Evolutionary conservation across 352 stramenopile species (phyloP).

Genomic region (Globisporangium echinulatum): DNA sequence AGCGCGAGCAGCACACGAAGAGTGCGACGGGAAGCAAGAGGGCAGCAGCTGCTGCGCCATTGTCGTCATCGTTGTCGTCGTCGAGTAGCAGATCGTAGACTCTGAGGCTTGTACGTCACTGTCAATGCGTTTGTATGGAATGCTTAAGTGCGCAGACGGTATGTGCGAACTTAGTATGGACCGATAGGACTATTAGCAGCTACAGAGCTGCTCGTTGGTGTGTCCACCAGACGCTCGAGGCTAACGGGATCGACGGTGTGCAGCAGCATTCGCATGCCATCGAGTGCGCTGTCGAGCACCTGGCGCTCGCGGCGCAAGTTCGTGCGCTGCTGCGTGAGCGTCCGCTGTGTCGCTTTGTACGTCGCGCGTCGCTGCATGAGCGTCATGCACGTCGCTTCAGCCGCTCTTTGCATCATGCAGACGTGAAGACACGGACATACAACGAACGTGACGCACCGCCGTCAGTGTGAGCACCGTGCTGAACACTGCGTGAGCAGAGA

Average conservation of each 20-base stretch:
- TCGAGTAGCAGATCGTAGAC: not conserved
- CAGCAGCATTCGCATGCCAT: slow-evolving; percentile 35
- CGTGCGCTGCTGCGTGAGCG: slow-evolving; percentile 10
- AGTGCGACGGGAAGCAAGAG: slow-evolving; percentile 5
- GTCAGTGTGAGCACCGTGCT: not conserved
- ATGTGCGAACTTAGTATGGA: no score
- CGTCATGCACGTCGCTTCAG: slow-evolving; percentile 5
- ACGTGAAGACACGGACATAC: not conserved
- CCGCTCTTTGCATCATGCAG: not conserved
- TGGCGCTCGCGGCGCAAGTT: slow-evolving; percentile 30
- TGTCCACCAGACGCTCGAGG: slow-evolving; percentile 6
- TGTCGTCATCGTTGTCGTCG: not conserved
- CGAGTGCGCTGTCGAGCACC: slow-evolving; percentile 25
- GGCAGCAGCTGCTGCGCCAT: slow-evolving; percentile 8
- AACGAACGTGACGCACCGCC: no score
- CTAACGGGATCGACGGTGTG: slow-evolving; percentile 27
- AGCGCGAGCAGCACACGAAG: slow-evolving; percentile 29
- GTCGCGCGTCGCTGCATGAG: slow-evolving; percentile 4
- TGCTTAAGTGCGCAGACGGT: no score
- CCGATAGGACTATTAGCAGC: no score
- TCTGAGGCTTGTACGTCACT: no score
- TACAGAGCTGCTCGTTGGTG: not conserved
- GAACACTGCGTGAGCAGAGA: not conserved
- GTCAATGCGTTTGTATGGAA: no score
- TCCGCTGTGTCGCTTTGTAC: slow-evolving; percentile 6